Base-by-base conservation (phyloP, 1,139 yeast species). In the Diutina catenulata region DNA sequence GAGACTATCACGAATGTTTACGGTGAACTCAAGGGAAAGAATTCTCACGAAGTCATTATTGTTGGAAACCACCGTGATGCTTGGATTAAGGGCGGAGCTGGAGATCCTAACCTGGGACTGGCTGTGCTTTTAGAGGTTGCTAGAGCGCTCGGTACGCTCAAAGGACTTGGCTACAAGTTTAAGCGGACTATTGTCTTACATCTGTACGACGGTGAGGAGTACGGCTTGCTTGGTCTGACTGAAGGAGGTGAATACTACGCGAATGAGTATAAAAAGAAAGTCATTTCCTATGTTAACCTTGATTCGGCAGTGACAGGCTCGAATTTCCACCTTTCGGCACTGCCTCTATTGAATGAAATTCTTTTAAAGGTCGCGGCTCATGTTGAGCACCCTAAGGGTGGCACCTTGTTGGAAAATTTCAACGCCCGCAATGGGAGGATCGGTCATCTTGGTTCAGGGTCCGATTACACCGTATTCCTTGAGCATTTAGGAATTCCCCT, bases 171-270 rank as follows among this genome's bases (percentile, higher is more conserved):
- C 5, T 79, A 80, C 80, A 64, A 63, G 47, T 86, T 86, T n/a
- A 53, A 62, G 38, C 65, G 80, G 47, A 70, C 80, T 1, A 73
- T 79, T 37, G 48, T 62, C 20, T 62, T 78, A 33, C 82, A 78
- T 1, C 73, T 80, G 16, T 78, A 84, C 84, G 86, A 79, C 50
- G 87, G 81, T 41, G 86, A 79, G 53, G 86, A 79, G 53, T 75
- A 74, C 45, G 84, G 76, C 0, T 55, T 79, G 21, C 48, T 79
- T 13, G 86, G 87, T 1, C 74, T 81, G 2, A 79, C 84, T 4
- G 84, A 76, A 42, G 76, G 68, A 65, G 84, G 80, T 22, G 84
- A 78, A 50, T 74, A 70, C 42, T 60, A 69, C 42, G 58, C 64
- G 5, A 50, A 58, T 32, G 49, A 47, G 37, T 52, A 75, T 39